Percentiles rank a stretch among this genome's conserved stretches.
These are phyloP conservation scores for Aleurites moluccanus DNA, from an alignment of 441 rosid genomes.

Conservation along the genomic window DNA sequence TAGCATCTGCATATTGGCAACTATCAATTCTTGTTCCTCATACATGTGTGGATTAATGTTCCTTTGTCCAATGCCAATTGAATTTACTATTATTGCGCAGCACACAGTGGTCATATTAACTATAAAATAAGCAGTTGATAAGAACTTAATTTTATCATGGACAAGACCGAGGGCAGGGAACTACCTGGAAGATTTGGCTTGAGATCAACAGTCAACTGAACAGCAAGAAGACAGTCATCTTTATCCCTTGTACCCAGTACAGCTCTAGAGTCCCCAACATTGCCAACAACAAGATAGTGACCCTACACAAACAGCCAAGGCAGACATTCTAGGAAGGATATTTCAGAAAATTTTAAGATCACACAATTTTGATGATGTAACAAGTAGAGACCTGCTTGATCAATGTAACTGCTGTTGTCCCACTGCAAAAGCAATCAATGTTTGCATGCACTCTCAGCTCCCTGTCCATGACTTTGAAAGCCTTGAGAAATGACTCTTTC, in stretches of 20 bases:
- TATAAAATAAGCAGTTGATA: neutral
- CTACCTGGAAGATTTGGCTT: conserved; percentile 97
- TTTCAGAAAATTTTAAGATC: conserved; percentile 14
- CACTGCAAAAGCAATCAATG: conserved; percentile 92
- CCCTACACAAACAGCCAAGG: conserved; percentile 49
- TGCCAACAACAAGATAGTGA: conserved; percentile 76
- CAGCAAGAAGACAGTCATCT: conserved; percentile 65
- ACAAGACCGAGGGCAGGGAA: neutral
- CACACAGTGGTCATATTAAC: neutral
- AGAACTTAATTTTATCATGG: neutral
- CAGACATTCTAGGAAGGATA: conserved; percentile 16
- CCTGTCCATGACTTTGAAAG: conserved; percentile 93
- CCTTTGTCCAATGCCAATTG: neutral
- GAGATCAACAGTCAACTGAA: conserved; percentile 92
- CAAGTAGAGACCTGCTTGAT: conserved; percentile 72
- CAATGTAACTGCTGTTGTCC: conserved; percentile 96
- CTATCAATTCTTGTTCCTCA: neutral
- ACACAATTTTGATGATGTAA: neutral
- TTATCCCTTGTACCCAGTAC: conserved; percentile 75
- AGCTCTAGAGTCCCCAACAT: conserved; percentile 97
- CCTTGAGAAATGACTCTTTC: conserved; percentile 82
- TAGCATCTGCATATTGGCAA: neutral
- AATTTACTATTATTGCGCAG: neutral
- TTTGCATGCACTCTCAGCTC: conserved; percentile 67
- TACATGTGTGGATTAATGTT: neutral